Evolutionary conservation across 805 yeast genomes (phyloP).

Genomic region (Metschnikowia koreensis): DNA sequence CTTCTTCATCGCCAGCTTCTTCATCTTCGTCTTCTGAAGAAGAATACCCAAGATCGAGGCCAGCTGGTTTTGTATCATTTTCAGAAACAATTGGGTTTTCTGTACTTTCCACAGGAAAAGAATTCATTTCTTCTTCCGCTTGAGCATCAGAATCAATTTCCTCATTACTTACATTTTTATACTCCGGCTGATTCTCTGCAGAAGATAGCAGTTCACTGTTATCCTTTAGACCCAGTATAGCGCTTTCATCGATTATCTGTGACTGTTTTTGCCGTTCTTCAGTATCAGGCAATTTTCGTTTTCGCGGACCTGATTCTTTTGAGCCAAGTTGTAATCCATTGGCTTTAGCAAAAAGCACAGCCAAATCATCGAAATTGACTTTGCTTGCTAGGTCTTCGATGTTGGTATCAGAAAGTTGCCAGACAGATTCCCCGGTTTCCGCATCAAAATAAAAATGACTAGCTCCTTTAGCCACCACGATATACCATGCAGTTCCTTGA

Average conservation of each 20-base stretch:
- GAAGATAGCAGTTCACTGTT: too few relatives aligned
- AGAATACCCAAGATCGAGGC: conserved; percentile 22
- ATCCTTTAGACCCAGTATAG: too few relatives aligned
- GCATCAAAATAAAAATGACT: conserved; percentile 34
- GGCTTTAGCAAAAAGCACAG: conserved; percentile 27
- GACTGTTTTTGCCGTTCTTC: not conserved
- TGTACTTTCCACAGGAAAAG: not conserved
- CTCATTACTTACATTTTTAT: not conserved
- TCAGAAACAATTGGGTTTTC: not conserved
- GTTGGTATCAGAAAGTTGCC: conserved; percentile 34
- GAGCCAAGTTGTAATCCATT: conserved; percentile 18
- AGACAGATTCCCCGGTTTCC: conserved; percentile 22
- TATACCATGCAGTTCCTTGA: conserved; percentile 24
- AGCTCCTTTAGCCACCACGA: conserved; percentile 27
- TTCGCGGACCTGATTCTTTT: not conserved
- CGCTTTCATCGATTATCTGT: not conserved
- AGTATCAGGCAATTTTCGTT: not conserved
- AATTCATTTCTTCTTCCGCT: not conserved
- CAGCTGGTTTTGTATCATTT: conserved; percentile 2
- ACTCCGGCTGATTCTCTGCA: not conserved
- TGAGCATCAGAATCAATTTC: not conserved
- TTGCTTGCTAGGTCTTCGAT: conserved; percentile 17
- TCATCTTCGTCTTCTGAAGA: conserved; percentile 5
- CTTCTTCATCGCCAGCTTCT: not conserved
- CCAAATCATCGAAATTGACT: conserved; percentile 31